Percentiles rank a stretch among this genome's conserved stretches.
These are phyloP conservation scores for Agastache rugosa DNA, from an alignment of 257 asterid species.

Conservation along the genomic window DNA sequence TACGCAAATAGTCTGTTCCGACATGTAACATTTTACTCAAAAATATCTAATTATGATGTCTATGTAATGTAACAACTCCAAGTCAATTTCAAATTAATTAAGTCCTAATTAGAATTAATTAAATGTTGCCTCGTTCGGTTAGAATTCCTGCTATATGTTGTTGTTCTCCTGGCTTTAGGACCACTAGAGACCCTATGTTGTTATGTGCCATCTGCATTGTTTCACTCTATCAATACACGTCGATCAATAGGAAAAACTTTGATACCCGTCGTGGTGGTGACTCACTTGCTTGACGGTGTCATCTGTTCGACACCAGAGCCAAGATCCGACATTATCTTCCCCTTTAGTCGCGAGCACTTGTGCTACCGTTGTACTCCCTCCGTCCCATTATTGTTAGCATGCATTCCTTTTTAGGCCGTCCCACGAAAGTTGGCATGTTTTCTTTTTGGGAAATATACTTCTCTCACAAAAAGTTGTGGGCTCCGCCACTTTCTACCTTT, in stretches of 20 bases:
- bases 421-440: too few species aligned
- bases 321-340: constrained; percentile 61
- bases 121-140: constrained; percentile 71
- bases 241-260: too few species aligned
- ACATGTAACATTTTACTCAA: neutral
- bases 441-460: too few species aligned
- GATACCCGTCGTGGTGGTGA: neutral
- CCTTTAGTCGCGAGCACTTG: constrained; percentile 69
- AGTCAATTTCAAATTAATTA: too few species aligned
- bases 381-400: too few species aligned
- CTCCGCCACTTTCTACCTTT: too few species aligned
- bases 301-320: constrained; percentile 68
- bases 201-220: constrained; percentile 72
- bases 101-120: too few species aligned
- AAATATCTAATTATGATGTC: too few species aligned
- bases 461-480: too few species aligned
- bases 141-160: constrained; percentile 75
- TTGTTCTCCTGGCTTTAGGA: constrained; percentile 69
- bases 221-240: constrained; percentile 5
- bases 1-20: constrained; percentile 66
- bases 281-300: constrained; percentile 71
- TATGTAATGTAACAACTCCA: too few species aligned
- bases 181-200: constrained; percentile 85
- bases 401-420: too few species aligned
- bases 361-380: constrained; percentile 64